Percentiles rank a stretch among this genome's conserved stretches.
These are phyloP conservation scores for Sutorius eximius DNA, from an alignment of 1,284 basidiomycete species.

Conservation along the genomic window DNA sequence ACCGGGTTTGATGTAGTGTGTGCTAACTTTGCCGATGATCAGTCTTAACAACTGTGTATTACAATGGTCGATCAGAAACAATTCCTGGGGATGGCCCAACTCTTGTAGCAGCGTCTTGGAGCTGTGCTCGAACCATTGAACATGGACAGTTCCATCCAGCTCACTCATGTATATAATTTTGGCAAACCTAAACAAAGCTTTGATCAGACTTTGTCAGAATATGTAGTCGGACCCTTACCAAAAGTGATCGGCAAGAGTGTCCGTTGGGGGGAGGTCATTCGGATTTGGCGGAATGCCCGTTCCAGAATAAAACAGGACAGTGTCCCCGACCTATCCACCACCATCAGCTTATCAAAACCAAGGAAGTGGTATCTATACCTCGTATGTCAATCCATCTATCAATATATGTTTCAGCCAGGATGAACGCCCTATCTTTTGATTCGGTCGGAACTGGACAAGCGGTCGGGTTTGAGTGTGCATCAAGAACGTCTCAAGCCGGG, in stretches of 20 bases:
- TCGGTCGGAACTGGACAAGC: constrained; percentile 18
- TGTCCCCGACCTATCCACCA: constrained; percentile 53
- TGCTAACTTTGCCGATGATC: constrained; percentile 47
- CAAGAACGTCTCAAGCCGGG: constrained; percentile 25
- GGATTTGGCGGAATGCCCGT: constrained; percentile 30
- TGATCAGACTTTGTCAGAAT: not conserved
- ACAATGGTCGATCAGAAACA: constrained; percentile 62
- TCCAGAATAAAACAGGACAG: constrained; percentile 49
- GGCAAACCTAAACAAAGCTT: constrained; percentile 54
- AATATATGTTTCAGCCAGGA: constrained; percentile 32
- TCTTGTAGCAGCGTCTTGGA: constrained; percentile 57
- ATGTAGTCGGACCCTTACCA: constrained; percentile 43
- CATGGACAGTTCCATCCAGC: constrained; percentile 47
- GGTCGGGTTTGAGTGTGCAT: constrained; percentile 18
- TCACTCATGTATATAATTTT: constrained; percentile 54
- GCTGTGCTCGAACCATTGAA: constrained; percentile 71
- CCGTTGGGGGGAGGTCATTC: constrained; percentile 36
- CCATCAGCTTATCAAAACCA: constrained; percentile 9
- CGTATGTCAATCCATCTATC: constrained; percentile 31
- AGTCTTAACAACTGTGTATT: constrained; percentile 39
- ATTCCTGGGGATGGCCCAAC: constrained; percentile 58
- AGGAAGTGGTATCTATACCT: constrained; percentile 29
- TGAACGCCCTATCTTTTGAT: constrained; percentile 31
- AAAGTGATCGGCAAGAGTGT: constrained; percentile 54
- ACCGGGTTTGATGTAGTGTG: constrained; percentile 35